phyloP scores from a whole-genome alignment of 148 eudicot species.

The Rhododendron mucronatum region DNA sequence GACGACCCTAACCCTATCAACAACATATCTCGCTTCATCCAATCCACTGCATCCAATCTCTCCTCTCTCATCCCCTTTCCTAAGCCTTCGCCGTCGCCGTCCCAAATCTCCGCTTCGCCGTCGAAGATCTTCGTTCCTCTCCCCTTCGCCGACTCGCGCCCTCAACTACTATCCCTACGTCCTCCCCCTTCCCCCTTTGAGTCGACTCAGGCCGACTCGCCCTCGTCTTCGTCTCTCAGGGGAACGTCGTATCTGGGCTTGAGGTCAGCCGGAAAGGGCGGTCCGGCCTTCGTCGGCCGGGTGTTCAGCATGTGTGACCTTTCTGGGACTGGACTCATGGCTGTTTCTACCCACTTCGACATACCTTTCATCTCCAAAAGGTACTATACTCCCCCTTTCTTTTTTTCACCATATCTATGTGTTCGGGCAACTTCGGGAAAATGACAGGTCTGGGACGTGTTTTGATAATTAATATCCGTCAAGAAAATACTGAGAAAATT shows the following conservation, averaged over 20 bases:
- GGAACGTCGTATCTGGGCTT: conserved; percentile 28
- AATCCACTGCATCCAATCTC: conserved; percentile 42
- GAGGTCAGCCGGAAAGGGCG: conserved; percentile 37
- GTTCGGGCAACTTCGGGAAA: not conserved
- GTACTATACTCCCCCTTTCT: conserved; percentile 14
- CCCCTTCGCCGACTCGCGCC: conserved; percentile 25
- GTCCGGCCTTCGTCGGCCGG: conserved; percentile 91
- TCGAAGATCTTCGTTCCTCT: conserved; percentile 40
- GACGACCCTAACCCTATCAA: conserved; percentile 15
- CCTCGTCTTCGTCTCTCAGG: conserved; percentile 16
- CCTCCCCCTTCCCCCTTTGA: conserved; percentile 16
- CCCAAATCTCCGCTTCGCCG: conserved; percentile 16
- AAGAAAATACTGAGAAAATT: too few relatives aligned
- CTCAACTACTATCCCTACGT: conserved; percentile 4
- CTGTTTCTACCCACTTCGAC: conserved; percentile 77
- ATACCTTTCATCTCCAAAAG: conserved; percentile 76
- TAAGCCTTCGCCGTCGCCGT: conserved; percentile 24
- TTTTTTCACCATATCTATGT: not conserved
- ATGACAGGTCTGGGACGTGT: too few relatives aligned
- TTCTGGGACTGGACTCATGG: conserved; percentile 90
- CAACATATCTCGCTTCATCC: conserved; percentile 35
- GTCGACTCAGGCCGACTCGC: conserved; percentile 33
- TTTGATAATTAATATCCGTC: too few relatives aligned
- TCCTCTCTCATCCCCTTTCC: conserved; percentile 24
- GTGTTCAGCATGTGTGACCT: conserved; percentile 95